These are phyloP conservation scores for Sonneratia caseolaris DNA, from an alignment of 345 rosid genomes.

Conservation along the genomic window DNA sequence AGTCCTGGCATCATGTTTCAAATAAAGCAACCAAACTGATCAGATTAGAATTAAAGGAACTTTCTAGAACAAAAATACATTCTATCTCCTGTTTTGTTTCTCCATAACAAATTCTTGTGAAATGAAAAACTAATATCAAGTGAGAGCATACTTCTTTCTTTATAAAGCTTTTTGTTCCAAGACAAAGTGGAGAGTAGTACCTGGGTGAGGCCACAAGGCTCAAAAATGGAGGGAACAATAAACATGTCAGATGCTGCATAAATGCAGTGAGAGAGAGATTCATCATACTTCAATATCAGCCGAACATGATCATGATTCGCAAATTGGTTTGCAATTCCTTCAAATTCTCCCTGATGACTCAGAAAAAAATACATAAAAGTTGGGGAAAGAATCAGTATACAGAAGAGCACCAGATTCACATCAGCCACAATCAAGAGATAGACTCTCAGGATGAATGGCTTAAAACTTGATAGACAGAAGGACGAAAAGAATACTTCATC, in stretches of 20 bases:
- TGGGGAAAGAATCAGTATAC: conserved; percentile 1
- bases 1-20: background rate
- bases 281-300: conserved; percentile 77
- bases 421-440: background rate
- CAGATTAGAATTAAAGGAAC: background rate
- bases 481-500: background rate
- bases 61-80: background rate
- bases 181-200: conserved; percentile 20
- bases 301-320: conserved; percentile 54
- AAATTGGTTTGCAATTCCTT: conserved; percentile 70
- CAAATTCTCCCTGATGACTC: conserved; percentile 63
- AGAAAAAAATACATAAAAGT: conserved; percentile 6
- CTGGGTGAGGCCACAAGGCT: conserved; percentile 99
- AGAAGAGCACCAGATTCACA: background rate
- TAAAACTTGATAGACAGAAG: background rate
- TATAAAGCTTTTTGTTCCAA: background rate
- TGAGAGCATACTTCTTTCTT: background rate
- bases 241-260: conserved; percentile 88
- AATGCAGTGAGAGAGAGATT: conserved; percentile 73
- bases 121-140: background rate
- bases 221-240: conserved; percentile 91
- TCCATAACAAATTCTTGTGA: background rate
- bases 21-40: background rate
- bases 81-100: background rate
- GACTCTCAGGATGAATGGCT: background rate